phyloP scores from a whole-genome alignment of 2,329 filamentous ascomycete species.

The Mycogone perniciosa region DNA sequence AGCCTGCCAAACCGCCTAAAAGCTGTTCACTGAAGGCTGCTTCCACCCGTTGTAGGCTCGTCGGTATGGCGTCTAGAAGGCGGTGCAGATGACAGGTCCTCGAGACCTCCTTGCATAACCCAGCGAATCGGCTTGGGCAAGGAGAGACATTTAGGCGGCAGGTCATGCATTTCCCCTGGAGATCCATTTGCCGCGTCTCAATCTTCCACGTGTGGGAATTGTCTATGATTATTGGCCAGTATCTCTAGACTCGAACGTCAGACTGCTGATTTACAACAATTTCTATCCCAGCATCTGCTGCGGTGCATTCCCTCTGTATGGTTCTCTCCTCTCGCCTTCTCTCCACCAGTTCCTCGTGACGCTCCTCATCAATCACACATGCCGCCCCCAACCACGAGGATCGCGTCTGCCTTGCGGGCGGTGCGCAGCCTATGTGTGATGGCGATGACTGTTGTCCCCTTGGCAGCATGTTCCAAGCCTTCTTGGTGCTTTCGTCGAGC shows the following conservation, averaged over 20 bases:
- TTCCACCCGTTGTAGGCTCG: not conserved
- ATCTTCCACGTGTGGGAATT: slow-evolving; percentile 8
- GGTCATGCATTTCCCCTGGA: slow-evolving; percentile 2
- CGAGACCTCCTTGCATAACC: not conserved
- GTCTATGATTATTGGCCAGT: slow-evolving; percentile 7
- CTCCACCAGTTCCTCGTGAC: slow-evolving; percentile 49
- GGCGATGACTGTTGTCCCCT: slow-evolving; percentile 50
- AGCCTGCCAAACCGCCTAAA: slow-evolving; percentile 5
- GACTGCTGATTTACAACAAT: not conserved
- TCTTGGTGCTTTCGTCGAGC: slow-evolving; percentile 75
- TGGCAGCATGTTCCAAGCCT: slow-evolving; percentile 53
- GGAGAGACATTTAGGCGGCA: not conserved
- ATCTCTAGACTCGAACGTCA: not conserved
- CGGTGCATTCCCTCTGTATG: slow-evolving; percentile 45
- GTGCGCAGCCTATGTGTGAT: slow-evolving; percentile 54
- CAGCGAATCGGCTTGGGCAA: not conserved
- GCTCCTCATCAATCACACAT: slow-evolving; percentile 44
- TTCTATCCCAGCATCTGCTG: slow-evolving; percentile 40
- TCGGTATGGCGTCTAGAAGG: not conserved
- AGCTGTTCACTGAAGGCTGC: not conserved
- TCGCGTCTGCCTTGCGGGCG: slow-evolving; percentile 50
- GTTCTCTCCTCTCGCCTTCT: slow-evolving; percentile 44
- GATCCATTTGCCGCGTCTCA: not conserved
- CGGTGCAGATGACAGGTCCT: slow-evolving; percentile 7
- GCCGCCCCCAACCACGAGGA: slow-evolving; percentile 51